phyloP scores from a whole-genome alignment of 2,329 filamentous ascomycete genomes.

The Claviceps sp. region DNA sequence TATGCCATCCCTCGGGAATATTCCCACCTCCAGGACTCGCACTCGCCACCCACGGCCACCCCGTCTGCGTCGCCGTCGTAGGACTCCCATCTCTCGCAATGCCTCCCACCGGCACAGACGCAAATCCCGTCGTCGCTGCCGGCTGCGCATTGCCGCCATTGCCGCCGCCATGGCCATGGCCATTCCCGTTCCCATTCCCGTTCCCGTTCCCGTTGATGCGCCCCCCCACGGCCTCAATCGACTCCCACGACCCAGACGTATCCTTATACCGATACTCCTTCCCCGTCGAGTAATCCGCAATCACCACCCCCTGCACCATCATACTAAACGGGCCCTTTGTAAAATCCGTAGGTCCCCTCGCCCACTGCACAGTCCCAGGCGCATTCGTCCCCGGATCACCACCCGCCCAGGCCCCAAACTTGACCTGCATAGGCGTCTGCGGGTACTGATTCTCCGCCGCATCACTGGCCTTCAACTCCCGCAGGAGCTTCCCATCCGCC shows the following conservation, averaged over 20 bases:
- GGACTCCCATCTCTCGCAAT: constrained; percentile 43
- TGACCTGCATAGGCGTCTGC: constrained; percentile 90
- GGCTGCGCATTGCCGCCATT: constrained; percentile 39
- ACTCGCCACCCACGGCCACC: constrained; percentile 54
- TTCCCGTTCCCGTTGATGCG: constrained; percentile 55
- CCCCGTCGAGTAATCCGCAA: constrained; percentile 90
- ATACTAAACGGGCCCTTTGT: constrained; percentile 72
- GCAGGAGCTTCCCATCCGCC: constrained; percentile 63
- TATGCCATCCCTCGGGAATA: constrained; percentile 70
- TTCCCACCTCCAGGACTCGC: constrained; percentile 37
- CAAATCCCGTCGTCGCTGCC: constrained; percentile 46
- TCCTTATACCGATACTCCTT: constrained; percentile 72
- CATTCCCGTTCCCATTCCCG: constrained; percentile 33
- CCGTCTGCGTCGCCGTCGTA: constrained; percentile 41
- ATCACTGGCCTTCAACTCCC: constrained; percentile 56
- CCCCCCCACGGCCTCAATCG: constrained; percentile 72
- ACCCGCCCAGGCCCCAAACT: constrained; percentile 83
- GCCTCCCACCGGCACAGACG: constrained; percentile 47
- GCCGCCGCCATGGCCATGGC: constrained; percentile 42
- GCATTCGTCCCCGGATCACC: constrained; percentile 65
- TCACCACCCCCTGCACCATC: constrained; percentile 60
- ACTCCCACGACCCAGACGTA: constrained; percentile 62
- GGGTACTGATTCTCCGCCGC: constrained; percentile 69
- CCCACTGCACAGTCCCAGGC: constrained; percentile 78
- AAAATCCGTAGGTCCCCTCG: constrained; percentile 76